These are phyloP conservation scores for Pseudocercospora ulei DNA, from an alignment of 2,329 filamentous ascomycete species.

Conservation along the genomic window DNA sequence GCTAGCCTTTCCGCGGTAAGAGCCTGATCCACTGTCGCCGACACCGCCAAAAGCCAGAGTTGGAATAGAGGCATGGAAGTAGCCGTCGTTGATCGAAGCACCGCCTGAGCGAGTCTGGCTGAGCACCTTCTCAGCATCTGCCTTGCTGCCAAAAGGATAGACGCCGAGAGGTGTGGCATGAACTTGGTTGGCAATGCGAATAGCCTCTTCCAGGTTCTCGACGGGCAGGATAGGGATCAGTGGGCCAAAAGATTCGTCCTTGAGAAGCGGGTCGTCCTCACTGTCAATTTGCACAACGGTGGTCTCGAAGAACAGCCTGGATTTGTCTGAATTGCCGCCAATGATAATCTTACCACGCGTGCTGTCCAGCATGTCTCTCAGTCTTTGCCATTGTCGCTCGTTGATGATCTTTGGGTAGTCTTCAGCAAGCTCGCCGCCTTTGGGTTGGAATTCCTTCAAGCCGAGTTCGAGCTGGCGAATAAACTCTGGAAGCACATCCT, in stretches of 20 bases:
- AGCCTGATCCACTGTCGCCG: constrained; percentile 64
- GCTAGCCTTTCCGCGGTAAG: constrained; percentile 66
- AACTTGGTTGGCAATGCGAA: constrained; percentile 67
- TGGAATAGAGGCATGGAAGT: constrained; percentile 60
- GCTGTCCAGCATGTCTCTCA: constrained; percentile 85
- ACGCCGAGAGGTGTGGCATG: constrained; percentile 75
- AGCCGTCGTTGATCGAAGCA: constrained; percentile 48
- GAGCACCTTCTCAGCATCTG: constrained; percentile 59
- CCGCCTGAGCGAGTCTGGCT: constrained; percentile 44
- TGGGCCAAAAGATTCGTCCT: constrained; percentile 86
- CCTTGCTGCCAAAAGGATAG: constrained; percentile 74
- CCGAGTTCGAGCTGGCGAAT: constrained; percentile 61
- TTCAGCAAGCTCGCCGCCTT: constrained; percentile 64
- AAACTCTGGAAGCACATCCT: constrained; percentile 54
- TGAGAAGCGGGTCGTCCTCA: constrained; percentile 64
- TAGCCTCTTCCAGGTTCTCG: constrained; percentile 72
- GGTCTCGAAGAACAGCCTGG: constrained; percentile 74
- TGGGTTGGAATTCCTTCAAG: constrained; percentile 69
- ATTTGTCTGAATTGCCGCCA: constrained; percentile 73
- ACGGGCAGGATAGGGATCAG: constrained; percentile 73
- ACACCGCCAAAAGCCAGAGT: constrained; percentile 75
- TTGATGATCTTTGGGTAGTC: constrained; percentile 79
- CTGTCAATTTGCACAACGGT: constrained; percentile 80
- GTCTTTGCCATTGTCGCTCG: constrained; percentile 62
- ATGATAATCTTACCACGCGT: constrained; percentile 74